Conservation (phyloP, 257 asterid species). For the Parsonsia alboflavescens region DNA sequence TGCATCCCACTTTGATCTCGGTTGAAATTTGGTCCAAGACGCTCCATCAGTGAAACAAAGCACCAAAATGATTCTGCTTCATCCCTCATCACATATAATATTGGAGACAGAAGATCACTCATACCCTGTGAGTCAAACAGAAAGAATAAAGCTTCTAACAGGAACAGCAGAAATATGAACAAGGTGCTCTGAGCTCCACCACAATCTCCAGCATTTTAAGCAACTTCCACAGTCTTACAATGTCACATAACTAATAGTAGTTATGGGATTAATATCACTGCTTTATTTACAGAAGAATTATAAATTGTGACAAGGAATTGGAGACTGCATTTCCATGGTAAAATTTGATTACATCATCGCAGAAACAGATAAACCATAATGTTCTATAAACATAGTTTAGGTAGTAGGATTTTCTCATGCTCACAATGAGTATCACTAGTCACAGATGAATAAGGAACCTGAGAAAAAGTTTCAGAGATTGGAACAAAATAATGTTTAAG, state of each 20-base stretch:
- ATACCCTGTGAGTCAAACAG: constrained; percentile 63
- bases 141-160: constrained; percentile 2
- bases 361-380: background rate
- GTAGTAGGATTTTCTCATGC: background rate
- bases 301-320: background rate
- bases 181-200: background rate
- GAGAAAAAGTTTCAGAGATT: background rate
- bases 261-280: background rate
- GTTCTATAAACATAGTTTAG: background rate
- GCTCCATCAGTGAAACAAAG: constrained; percentile 85
- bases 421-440: background rate
- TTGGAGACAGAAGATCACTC: constrained; percentile 98
- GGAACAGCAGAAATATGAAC: background rate
- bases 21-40: constrained; percentile 97
- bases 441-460: background rate
- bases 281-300: background rate
- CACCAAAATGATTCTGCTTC: constrained; percentile 97
- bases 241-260: background rate
- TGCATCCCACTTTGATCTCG: constrained; percentile 99
- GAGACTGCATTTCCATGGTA: background rate
- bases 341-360: background rate
- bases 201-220: background rate
- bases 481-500: constrained; percentile 4
- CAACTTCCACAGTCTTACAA: background rate
- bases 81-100: constrained; percentile 80